Evolutionary conservation across 805 yeast genomes (phyloP), one percentile per base, ranked within the genome.

Genomic region (Zygosaccharomyces rouxii): DNA sequence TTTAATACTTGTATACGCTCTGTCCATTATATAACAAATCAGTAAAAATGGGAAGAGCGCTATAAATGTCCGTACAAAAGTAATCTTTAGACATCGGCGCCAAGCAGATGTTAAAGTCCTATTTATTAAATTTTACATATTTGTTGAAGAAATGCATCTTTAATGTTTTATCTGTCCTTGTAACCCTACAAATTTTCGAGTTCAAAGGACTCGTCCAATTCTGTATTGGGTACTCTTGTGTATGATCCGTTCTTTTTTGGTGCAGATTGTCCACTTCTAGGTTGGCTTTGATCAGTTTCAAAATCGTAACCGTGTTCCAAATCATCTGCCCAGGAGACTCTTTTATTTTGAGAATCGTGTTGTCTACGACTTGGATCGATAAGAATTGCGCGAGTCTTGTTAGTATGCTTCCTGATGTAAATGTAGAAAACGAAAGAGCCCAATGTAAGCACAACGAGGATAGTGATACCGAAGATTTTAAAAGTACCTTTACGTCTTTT

Each of bases 271-370:
- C 47, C 25, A 6, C 43, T 46, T 13, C 46, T 29, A 11, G 46
- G 38, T 23, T 33, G 43, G 14, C 46, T 37, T 19, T 49, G 38
- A 11, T 51, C 54, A 28, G 50, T 35, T n/a, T 54, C 61, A 26
- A 52, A 49, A 21, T 51, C 56, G 14, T 51, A 26, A 1, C 55
- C 56, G 9, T 53, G 54, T 46, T 59, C 66, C 14, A 62, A 48
- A 35, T 64, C 69, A 51, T 68, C 71, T 1, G 72, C 71, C 71
- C 73, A 67, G 3, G 72, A 65, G 3, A 69, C 73, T 6, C 66
- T 60, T 50, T 69, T 69, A 41, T 60, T 62, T 2, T 45, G 43
- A 31, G 56, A 31, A 7, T 55, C 42, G 10, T 45, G 26, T 33
- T 52, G 57, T 48, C 56, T 56, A 37, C 40, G 49, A 18, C 48